These are phyloP conservation scores for Plasmopara viticola DNA, from an alignment of 352 stramenopile species.

Conservation along the genomic window DNA sequence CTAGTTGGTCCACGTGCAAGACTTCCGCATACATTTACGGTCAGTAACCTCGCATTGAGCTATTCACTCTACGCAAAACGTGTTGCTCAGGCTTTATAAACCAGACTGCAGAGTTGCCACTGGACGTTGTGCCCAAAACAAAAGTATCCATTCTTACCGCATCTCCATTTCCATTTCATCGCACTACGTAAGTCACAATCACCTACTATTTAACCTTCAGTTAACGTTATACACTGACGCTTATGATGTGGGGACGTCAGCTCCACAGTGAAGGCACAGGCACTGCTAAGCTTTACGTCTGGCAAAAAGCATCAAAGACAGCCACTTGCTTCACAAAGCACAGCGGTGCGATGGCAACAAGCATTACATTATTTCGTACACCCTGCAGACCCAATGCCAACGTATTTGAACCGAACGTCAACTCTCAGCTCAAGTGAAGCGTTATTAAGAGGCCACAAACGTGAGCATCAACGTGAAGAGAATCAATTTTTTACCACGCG, in stretches of 20 bases:
- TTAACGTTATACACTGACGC: conserved; percentile 1
- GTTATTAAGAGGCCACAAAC: conserved; percentile 17
- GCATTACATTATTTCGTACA: conserved; percentile 66
- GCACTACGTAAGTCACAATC: conserved; percentile 38
- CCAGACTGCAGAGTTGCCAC: conserved; percentile 36
- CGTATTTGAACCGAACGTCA: conserved; percentile 36
- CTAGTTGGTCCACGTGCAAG: conserved; percentile 11
- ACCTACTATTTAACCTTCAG: neutral
- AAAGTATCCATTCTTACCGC: conserved; percentile 55
- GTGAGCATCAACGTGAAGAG: conserved; percentile 39
- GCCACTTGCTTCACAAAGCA: conserved; percentile 7
- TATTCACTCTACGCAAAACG: neutral
- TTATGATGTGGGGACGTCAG: conserved; percentile 10
- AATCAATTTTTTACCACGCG: conserved; percentile 54
- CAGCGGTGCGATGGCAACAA: conserved; percentile 51
- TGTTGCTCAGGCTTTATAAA: conserved; percentile 3
- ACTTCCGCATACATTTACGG: conserved; percentile 21
- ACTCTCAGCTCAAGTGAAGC: conserved; percentile 20
- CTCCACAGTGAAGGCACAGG: conserved; percentile 30
- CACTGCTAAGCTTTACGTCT: conserved; percentile 27
- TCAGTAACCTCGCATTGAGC: conserved; percentile 3
- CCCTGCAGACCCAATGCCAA: conserved; percentile 42
- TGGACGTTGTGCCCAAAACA: conserved; percentile 56
- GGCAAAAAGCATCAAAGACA: neutral
- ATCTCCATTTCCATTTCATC: conserved; percentile 59